Conservation (phyloP, 495 filamentous ascomycete species). For the Collariella sp. region DNA sequence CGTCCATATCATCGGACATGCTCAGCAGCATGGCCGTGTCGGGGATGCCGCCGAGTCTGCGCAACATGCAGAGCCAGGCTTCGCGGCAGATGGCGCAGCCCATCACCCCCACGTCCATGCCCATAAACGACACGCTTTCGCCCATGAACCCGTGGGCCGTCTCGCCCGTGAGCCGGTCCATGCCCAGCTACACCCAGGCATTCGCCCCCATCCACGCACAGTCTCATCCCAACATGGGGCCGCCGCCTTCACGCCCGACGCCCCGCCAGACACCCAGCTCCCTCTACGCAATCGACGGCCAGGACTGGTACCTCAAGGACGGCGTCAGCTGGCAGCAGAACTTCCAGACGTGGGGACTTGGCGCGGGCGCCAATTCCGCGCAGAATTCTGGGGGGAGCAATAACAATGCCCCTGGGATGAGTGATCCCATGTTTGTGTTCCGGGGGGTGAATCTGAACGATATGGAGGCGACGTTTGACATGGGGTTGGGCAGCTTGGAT, state of each 20-base stretch:
- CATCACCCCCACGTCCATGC: slow-evolving; percentile 14
- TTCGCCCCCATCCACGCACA: slow-evolving; percentile 6
- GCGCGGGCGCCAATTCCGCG: background rate
- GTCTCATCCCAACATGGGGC: background rate
- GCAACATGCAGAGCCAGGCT: background rate
- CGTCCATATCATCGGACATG: slow-evolving; percentile 22
- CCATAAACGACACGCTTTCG: slow-evolving; percentile 21
- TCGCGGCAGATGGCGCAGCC: slow-evolving; percentile 6
- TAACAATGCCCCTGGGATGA: background rate
- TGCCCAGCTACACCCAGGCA: slow-evolving; percentile 14
- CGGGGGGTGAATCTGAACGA: slow-evolving; percentile 16
- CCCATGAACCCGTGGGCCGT: slow-evolving; percentile 21
- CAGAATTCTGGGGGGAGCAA: background rate
- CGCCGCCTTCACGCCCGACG: background rate
- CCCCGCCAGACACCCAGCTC: slow-evolving; percentile 19
- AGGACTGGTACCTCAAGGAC: slow-evolving; percentile 45
- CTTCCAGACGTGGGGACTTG: slow-evolving; percentile 36
- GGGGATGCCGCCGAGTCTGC: slow-evolving; percentile 9
- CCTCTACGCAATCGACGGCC: slow-evolving; percentile 36
- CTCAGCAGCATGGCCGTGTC: slow-evolving; percentile 13
- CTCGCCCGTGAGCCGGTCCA: slow-evolving; percentile 11
- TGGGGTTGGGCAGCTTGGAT: slow-evolving; percentile 24
- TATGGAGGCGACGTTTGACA: slow-evolving; percentile 20
- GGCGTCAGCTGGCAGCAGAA: slow-evolving; percentile 43
- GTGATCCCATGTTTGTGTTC: slow-evolving; percentile 24